Base-by-base conservation (phyloP, 257 asterid species). In the Haberlea rhodopensis region DNA sequence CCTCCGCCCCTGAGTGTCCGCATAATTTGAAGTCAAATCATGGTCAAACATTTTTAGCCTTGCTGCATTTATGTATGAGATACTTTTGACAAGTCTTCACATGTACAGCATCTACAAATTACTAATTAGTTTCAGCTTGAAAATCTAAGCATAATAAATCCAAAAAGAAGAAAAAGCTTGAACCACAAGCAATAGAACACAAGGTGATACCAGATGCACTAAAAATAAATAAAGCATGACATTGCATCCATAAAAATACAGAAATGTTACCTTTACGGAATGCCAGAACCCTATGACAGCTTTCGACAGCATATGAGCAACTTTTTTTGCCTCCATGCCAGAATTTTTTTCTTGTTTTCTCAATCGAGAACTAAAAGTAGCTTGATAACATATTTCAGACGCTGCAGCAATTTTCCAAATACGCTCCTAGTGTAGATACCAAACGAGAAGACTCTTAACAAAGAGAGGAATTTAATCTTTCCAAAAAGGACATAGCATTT, bases 241-340 rank as follows among this genome's bases (percentile, higher is more conserved):
- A 26, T 51, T 63, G 4, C 53, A 73, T 62, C 51, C 46, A 62
- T 60, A 32, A 16, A 57, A 63, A 45, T 32, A 57, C 37, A 11
- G 34, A 34, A 37, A 24, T 45, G 43, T 76, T 29, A 86, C 96
- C 95, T 83, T 83, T 37, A 81, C 82, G 22, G 82, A 83, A 56
- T 71, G 83, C 97, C 99, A 94, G 84, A 94, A 94, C 67, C 81
- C 90, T 83, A 71, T 79, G 75, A 87, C 85, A 71, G 90, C 83
- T 75, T 78, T 85, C 31, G 95, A 89, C 79, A 94, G 71, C 64
- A 72, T 76, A 46, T 75, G 79, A 65, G 97, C 89, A 60, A 83
- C 79, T 67, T 67, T 81, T 83, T 78, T 90, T n/a, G 75, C 88
- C 70, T 82, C 86, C 81, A 78, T 60, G 63, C 62, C 65, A 34